phyloP scores from a whole-genome alignment of 179 eudicot genomes.

The Silene noctiflora region DNA sequence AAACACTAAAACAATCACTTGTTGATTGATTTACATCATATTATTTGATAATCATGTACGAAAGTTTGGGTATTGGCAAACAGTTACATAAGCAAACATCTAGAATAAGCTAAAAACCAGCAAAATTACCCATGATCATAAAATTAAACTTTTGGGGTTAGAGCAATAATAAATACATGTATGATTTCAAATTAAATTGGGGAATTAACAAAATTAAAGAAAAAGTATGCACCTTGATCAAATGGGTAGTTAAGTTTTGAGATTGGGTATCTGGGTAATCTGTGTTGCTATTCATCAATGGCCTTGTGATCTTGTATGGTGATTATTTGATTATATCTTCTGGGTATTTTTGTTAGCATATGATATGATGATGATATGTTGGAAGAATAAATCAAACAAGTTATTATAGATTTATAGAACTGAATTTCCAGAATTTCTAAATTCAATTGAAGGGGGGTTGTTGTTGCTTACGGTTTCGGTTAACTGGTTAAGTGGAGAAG shows the following conservation, averaged over 20 bases:
- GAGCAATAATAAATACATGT: too few relatives aligned
- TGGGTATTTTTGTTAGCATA: too few relatives aligned
- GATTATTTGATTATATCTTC: neutral
- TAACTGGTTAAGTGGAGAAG: too few relatives aligned
- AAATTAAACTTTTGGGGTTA: neutral
- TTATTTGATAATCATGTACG: neutral
- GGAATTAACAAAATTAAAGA: neutral
- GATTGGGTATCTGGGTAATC: neutral
- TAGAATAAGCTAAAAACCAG: neutral
- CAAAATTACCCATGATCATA: neutral
- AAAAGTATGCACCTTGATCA: neutral
- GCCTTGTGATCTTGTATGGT: neutral
- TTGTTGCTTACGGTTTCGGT: neutral
- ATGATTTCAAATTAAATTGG: neutral
- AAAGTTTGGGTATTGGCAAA: neutral
- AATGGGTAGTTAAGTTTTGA: neutral
- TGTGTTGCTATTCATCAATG: neutral
- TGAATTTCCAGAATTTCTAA: neutral
- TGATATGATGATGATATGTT: neutral
- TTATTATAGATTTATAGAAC: neutral
- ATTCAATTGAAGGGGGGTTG: neutral
- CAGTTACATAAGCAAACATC: neutral
- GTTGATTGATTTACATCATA: too few relatives aligned
- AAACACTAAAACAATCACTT: neutral
- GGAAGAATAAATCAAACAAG: neutral